Base-by-base conservation (phyloP, 768 basidiomycete species). In the Serpula lacrymans region DNA sequence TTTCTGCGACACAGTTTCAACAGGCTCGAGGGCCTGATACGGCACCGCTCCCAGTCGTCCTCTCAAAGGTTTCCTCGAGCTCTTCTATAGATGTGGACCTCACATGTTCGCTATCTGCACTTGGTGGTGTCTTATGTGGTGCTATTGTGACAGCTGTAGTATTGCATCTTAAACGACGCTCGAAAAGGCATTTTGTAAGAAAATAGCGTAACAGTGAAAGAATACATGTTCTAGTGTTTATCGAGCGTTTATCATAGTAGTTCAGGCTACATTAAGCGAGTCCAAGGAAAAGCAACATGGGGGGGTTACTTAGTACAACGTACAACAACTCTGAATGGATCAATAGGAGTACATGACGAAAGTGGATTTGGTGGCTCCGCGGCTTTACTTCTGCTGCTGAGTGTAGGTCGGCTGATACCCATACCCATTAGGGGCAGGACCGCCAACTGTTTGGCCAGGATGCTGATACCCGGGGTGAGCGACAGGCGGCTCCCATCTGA, bases 21-120 rank as follows among this genome's bases (percentile, higher is more conserved):
- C 38, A 46, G 8, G 53, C 52, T 23, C 69, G 76, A 12, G 77
- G 77, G 25, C 43, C 52, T n/a, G 74, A 77, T 41, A n/a, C 37
- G 17, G 54, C 60, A 5, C 59, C 58, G 3, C 38, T 51, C n/a
- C 57, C 57, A n/a, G n/a, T n/a, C n/a, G 8, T 49, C 38, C 13
- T 20, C 49, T 22, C 38, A 23, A 29, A 32, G 13, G 2, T 33
- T 23, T 18, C 25, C 11, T 35, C 48, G 9, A 40, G 24, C 1
- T 49, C 50, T 6, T 53, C 53, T 51, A 45, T 46, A 8, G 40
- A 46, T 29, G 53, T 49, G 27, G 37, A 8, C 33, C 50, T 50
- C 11, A 49, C 50, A 3, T 44, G 22, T 53, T 55, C 44, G 41
- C 57, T 30, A 39, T 68, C 51, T 3, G 59, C 42, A 1, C 51